Base-by-base conservation (phyloP, 495 filamentous ascomycete species). In the Daldinia caldariorum region DNA sequence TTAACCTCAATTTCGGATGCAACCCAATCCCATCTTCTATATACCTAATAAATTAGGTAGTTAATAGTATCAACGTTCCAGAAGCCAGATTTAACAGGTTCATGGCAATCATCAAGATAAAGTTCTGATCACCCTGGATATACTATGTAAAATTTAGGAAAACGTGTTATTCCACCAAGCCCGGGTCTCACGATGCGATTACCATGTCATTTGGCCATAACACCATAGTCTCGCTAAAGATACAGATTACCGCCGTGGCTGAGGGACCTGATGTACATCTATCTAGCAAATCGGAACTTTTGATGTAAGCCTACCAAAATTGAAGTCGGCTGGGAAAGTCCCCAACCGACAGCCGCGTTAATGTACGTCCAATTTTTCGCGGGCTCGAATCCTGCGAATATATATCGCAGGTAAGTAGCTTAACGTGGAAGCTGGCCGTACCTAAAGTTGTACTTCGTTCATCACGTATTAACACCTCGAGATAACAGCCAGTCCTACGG, bases 1-100 rank as follows among this genome's bases (percentile, higher is more conserved):
- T 54, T 69, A 58, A 47, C 34, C 45, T 58, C 32, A 29, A 68
- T 39, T 54, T 67, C 49, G n/a, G 45, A 45, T 57, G 22, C 16
- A 47, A 8, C 18, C 43, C 16, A 47, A 47, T 22, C 20, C 9
- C 18, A 22, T 22, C 18, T 22, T 22, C 9, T 5, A 22, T 35
- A 35, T 35, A 7, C 9, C 34, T 3, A 10, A 5, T 35, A 35
- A 6, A 7, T 35, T 35, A 35, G 34, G 34, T 35, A 35, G 34
- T 6, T 35, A 35, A 43, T 49, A 37, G 12, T 35, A 34, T 14
- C 41, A 38, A 35, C 38, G 43, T 67, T 56, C 64, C 58, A 67
- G 58, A 61, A 67, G 9, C 50, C 26, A 3, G 14, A 58, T 58
- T 41, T 43, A 66, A 58, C 41, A 9, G 26, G 43, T 31, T 58